Percentiles rank a stretch among this genome's conserved stretches.
Evolutionary conservation across 1,284 basidiomycete genomes (phyloP).

Genomic region (Meripilus lineatus): DNA sequence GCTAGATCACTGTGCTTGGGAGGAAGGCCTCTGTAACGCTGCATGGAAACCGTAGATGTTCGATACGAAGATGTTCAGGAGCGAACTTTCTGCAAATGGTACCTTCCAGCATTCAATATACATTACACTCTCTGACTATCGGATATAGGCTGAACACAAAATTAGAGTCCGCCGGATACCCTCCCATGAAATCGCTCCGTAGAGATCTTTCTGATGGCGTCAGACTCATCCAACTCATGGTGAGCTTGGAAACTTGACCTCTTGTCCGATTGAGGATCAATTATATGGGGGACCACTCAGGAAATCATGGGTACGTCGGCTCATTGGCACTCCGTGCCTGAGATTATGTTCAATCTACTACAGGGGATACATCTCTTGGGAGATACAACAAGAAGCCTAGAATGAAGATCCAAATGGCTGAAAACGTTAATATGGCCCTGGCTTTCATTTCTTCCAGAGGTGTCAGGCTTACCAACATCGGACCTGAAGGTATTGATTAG

Average conservation of each 20-base stretch:
- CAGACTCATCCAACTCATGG: slow-evolving; percentile 89
- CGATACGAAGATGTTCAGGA: slow-evolving; percentile 68
- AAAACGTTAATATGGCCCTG: slow-evolving; percentile 95
- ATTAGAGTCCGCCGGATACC: slow-evolving; percentile 79
- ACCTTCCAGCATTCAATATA: background rate
- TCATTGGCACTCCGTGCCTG: background rate
- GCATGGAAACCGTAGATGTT: slow-evolving; percentile 58
- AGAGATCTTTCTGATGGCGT: slow-evolving; percentile 94
- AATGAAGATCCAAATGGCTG: slow-evolving; percentile 95
- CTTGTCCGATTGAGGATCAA: background rate
- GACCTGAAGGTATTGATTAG: slow-evolving; percentile 80
- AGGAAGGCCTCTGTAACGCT: too few species aligned
- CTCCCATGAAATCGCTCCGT: slow-evolving; percentile 88
- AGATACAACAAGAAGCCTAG: slow-evolving; percentile 87
- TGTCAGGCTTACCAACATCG: slow-evolving; percentile 96
- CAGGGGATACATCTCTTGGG: slow-evolving; percentile 87
- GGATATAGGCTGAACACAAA: slow-evolving; percentile 86
- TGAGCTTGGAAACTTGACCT: too few species aligned
- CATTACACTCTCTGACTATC: slow-evolving; percentile 3
- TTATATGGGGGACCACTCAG: slow-evolving; percentile 35
- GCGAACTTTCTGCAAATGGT: slow-evolving; percentile 88
- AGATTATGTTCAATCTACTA: slow-evolving; percentile 8
- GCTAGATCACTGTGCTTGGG: too few species aligned
- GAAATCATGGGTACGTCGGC: slow-evolving; percentile 83
- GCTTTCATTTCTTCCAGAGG: slow-evolving; percentile 94